Evolutionary conservation across 2,329 filamentous ascomycete genomes (phyloP).

Genomic region (Alternaria panax): DNA sequence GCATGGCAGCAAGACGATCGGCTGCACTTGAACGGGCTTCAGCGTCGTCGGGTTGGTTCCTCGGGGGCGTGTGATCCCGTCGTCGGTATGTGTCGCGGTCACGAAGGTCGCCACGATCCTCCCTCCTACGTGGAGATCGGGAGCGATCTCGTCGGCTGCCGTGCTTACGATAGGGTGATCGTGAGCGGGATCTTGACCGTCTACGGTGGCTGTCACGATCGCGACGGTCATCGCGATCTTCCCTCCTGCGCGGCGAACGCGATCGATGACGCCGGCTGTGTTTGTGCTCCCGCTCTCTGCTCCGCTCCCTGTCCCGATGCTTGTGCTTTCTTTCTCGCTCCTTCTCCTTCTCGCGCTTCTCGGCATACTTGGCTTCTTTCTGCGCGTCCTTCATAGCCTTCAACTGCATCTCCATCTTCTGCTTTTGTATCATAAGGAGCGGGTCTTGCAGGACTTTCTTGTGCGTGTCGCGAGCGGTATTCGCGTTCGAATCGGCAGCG

Average conservation of each 20-base stretch:
- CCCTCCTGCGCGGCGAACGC: conserved; percentile 45
- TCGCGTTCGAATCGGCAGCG: conserved; percentile 63
- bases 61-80: conserved; percentile 31
- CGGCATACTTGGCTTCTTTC: conserved; percentile 48
- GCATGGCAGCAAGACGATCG: conserved; percentile 46
- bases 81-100: conserved; percentile 28
- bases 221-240: conserved; percentile 28
- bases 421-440: conserved; percentile 88
- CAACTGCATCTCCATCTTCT: conserved; percentile 70
- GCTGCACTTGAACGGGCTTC: conserved; percentile 29
- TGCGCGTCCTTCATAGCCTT: conserved; percentile 67
- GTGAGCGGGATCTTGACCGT: conserved; percentile 28
- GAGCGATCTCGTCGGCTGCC: conserved; percentile 18
- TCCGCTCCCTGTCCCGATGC: conserved; percentile 45
- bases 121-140: conserved; percentile 32
- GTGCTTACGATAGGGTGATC: conserved; percentile 19
- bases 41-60: conserved; percentile 10
- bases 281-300: conserved; percentile 25
- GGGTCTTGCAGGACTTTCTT: conserved; percentile 91
- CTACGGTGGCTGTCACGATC: conserved; percentile 27
- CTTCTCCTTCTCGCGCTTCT: conserved; percentile 45
- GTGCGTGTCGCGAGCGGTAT: conserved; percentile 79
- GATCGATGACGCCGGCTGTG: conserved; percentile 45
- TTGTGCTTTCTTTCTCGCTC: conserved; percentile 59
- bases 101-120: conserved; percentile 20